phyloP scores from a whole-genome alignment of 2,329 filamentous ascomycete genomes.

The Paecilomyces niveus region DNA sequence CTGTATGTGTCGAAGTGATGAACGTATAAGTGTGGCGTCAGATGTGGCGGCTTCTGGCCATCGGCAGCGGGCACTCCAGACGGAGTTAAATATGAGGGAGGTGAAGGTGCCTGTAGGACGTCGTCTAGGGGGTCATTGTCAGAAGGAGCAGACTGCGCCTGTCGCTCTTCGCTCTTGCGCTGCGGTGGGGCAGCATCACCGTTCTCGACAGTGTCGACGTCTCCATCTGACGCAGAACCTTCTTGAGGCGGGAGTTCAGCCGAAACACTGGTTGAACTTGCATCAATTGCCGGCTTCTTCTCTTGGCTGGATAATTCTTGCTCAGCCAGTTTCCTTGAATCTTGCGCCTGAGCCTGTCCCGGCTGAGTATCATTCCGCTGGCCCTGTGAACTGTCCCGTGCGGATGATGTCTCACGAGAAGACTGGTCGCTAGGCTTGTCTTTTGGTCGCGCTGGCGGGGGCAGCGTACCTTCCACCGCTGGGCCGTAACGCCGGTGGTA shows the following conservation, averaged over 20 bases:
- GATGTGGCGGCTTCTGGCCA: constrained; percentile 53
- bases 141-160: background rate
- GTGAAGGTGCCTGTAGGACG: constrained; percentile 36
- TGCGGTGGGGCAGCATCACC: constrained; percentile 1
- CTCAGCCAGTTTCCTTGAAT: constrained; percentile 5
- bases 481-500: constrained; percentile 41
- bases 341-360: constrained; percentile 7
- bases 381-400: constrained; percentile 5
- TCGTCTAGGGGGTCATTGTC: constrained; percentile 27
- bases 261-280: background rate
- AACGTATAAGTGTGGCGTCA: constrained; percentile 67
- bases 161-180: background rate
- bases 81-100: constrained; percentile 26
- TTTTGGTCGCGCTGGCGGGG: constrained; percentile 28
- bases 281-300: background rate
- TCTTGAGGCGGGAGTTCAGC: background rate
- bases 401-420: constrained; percentile 6
- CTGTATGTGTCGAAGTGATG: constrained; percentile 96
- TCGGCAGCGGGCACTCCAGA: constrained; percentile 19
- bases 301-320: background rate
- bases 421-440: constrained; percentile 13
- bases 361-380: constrained; percentile 5
- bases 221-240: background rate
- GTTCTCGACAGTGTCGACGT: background rate
- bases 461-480: constrained; percentile 34